These are phyloP conservation scores for Physcomitrium patens DNA, from an alignment of 225 moss, liverwort and hornwort species.

Conservation along the genomic window DNA sequence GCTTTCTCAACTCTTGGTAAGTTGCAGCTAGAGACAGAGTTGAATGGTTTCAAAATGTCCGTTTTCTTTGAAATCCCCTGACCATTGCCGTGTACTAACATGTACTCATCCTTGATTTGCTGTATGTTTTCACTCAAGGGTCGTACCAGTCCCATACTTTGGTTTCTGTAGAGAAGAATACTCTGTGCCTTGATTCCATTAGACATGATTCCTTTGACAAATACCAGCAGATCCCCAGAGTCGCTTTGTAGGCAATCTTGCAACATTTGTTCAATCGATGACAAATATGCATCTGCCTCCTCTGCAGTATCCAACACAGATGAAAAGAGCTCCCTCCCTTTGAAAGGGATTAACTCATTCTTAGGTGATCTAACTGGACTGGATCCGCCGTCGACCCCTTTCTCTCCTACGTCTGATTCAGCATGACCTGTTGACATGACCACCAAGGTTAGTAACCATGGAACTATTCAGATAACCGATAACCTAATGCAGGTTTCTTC, in stretches of 20 bases:
- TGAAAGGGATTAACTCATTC: slow-evolving; percentile 16
- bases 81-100: slow-evolving; percentile 9
- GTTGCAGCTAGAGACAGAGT: slow-evolving; percentile 37
- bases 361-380: slow-evolving; percentile 22
- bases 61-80: slow-evolving; percentile 5
- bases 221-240: slow-evolving; percentile 57
- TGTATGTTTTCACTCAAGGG: slow-evolving; percentile 15
- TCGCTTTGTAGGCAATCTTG: slow-evolving; percentile 49
- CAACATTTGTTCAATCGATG: slow-evolving; percentile 49
- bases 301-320: slow-evolving; percentile 36
- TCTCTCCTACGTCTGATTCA: slow-evolving; percentile 11
- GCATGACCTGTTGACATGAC: slow-evolving; percentile 27
- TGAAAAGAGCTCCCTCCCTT: slow-evolving; percentile 8
- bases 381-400: neutral
- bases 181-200: slow-evolving; percentile 44
- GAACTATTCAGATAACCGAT: neutral
- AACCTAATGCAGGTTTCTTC: neutral
- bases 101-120: slow-evolving; percentile 15
- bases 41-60: slow-evolving; percentile 24
- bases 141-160: slow-evolving; percentile 4
- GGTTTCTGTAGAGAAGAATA: slow-evolving; percentile 32
- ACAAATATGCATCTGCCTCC: slow-evolving; percentile 49
- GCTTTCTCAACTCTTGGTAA: slow-evolving; percentile 19
- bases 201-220: slow-evolving; percentile 56
- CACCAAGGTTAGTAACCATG: neutral